Evolutionary conservation across 2,329 filamentous ascomycete species (phyloP).

Genomic region (Pestalotiopsis sp.): DNA sequence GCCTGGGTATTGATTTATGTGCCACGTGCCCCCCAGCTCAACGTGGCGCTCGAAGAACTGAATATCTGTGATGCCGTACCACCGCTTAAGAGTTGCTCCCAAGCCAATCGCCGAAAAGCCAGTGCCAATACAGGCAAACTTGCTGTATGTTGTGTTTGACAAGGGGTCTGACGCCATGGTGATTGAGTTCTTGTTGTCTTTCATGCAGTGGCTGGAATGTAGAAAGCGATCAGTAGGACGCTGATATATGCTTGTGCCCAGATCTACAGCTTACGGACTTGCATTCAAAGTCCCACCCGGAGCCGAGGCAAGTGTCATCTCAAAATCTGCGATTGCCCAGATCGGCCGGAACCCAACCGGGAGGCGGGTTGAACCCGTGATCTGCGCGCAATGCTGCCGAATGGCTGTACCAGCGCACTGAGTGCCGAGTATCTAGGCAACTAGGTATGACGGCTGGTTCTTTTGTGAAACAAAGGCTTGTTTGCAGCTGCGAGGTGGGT

Average conservation of each 20-base stretch:
- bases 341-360: background rate
- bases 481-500: too few species aligned
- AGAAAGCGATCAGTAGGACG: background rate
- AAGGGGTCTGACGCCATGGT: background rate
- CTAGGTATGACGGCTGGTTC: too few species aligned
- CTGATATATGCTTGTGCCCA: background rate
- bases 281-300: background rate
- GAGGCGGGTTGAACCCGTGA: background rate
- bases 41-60: slow-evolving; percentile 60
- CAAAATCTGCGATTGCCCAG: background rate
- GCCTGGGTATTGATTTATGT: slow-evolving; percentile 62
- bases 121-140: slow-evolving; percentile 47
- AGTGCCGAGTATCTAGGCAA: too few species aligned
- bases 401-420: too few species aligned
- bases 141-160: background rate
- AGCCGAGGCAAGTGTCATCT: background rate
- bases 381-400: too few species aligned
- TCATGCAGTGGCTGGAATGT: background rate
- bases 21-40: slow-evolving; percentile 66
- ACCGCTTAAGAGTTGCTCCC: slow-evolving; percentile 58
- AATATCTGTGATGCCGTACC: slow-evolving; percentile 60
- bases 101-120: slow-evolving; percentile 65
- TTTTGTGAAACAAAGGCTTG: too few species aligned
- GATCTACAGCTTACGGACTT: background rate
- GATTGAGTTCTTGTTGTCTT: background rate